Percentiles rank a stretch among this genome's conserved stretches.
Evolutionary conservation across 1,139 yeast genomes (phyloP).

Genomic region (Ogataea hybrid): DNA sequence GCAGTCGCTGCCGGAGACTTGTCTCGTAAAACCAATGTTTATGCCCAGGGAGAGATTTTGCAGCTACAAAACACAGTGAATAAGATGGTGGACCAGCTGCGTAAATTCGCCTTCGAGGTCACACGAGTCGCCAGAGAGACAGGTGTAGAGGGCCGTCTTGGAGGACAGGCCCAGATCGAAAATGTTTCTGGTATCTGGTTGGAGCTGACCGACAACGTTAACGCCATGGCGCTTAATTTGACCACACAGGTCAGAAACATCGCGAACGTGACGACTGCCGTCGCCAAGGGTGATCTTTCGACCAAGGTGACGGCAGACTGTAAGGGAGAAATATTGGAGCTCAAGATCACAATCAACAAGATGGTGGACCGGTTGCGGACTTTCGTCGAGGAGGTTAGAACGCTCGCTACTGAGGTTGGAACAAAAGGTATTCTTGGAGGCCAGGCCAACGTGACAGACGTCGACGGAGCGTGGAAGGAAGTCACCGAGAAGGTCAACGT

Average conservation of each 20-base stretch:
- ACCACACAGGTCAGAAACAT: constrained; percentile 88
- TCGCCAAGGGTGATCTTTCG: constrained; percentile 84
- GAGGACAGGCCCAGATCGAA: constrained; percentile 84
- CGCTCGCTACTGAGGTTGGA: constrained; percentile 85
- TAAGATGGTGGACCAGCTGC: constrained; percentile 84
- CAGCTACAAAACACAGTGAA: constrained; percentile 78
- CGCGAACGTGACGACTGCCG: constrained; percentile 90
- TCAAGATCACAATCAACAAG: constrained; percentile 78
- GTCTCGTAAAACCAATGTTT: constrained; percentile 74
- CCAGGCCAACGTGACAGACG: constrained; percentile 89
- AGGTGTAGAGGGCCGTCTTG: constrained; percentile 83
- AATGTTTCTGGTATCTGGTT: constrained; percentile 90
- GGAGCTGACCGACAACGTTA: constrained; percentile 83
- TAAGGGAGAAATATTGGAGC: constrained; percentile 80
- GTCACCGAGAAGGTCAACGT: constrained; percentile 86
- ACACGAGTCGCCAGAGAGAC: constrained; percentile 87
- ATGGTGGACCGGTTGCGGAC: constrained; percentile 89
- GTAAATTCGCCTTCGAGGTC: constrained; percentile 86
- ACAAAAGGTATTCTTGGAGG: constrained; percentile 89
- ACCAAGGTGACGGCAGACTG: constrained; percentile 88
- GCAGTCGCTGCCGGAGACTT: constrained; percentile 82
- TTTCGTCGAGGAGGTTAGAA: constrained; percentile 86
- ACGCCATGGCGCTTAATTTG: constrained; percentile 85
- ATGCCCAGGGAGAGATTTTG: constrained; percentile 80
- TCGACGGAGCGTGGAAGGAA: constrained; percentile 93